Percentiles rank a stretch among this genome's conserved stretches.
Conservation (phyloP, 2,329 filamentous ascomycete genomes). For the Colletotrichum sp. region DNA sequence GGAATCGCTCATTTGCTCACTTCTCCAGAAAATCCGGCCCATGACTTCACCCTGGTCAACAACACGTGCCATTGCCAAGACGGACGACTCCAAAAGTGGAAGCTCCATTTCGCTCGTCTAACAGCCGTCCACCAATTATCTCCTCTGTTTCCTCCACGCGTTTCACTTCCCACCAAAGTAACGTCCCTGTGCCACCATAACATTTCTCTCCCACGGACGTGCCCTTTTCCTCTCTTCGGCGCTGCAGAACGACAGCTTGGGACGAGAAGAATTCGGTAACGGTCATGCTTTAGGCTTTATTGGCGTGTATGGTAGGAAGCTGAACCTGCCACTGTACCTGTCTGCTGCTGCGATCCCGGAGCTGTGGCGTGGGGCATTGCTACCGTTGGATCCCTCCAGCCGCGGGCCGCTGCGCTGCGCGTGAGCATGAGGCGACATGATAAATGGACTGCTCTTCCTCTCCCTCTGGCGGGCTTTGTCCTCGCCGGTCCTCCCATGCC, state of each 20-base stretch:
- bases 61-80: conserved; percentile 11
- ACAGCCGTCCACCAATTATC: conserved; percentile 1
- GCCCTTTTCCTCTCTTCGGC: background rate
- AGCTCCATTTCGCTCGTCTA: background rate
- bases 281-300: background rate
- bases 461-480: background rate
- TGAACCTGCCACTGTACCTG: background rate
- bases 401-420: background rate
- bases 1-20: rapidly evolving
- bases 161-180: background rate
- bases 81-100: conserved; percentile 5
- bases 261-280: background rate
- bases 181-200: background rate
- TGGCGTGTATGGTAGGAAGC: background rate
- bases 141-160: background rate
- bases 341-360: background rate
- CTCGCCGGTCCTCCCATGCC: conserved; percentile 6
- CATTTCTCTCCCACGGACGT: background rate
- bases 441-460: conserved; percentile 6
- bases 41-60: background rate
- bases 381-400: background rate
- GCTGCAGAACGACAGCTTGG: background rate
- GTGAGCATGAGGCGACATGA: conserved; percentile 1
- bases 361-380: background rate
- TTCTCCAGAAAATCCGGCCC: background rate